Evolutionary conservation across 768 basidiomycete genomes (phyloP).

Genomic region (Lactifluus volemus): DNA sequence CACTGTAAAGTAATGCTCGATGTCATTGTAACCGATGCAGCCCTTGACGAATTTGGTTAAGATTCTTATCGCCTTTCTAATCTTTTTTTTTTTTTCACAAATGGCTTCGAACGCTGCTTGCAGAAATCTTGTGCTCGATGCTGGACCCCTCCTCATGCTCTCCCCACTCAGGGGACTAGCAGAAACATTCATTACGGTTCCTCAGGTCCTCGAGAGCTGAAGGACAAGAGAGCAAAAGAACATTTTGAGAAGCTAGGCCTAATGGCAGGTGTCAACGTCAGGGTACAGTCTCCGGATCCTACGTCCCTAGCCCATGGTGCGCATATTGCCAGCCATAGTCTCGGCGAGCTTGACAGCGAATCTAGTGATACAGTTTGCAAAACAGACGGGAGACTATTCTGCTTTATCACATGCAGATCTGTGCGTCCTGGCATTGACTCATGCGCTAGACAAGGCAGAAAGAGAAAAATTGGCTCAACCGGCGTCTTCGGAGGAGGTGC

Average conservation of each 20-base stretch:
- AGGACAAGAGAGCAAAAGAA: slow-evolving; percentile 79
- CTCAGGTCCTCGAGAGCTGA: slow-evolving; percentile 87
- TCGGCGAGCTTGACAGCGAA: slow-evolving; percentile 15
- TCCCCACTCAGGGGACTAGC: slow-evolving; percentile 88
- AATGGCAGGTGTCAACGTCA: slow-evolving; percentile 65
- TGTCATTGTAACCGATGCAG: background rate
- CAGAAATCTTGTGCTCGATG: slow-evolving; percentile 83
- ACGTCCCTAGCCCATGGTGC: slow-evolving; percentile 56
- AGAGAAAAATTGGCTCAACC: slow-evolving; percentile 26
- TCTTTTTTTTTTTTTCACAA: background rate
- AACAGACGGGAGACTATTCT: slow-evolving; percentile 93
- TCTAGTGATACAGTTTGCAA: slow-evolving; percentile 82
- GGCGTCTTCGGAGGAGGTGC: slow-evolving; percentile 20
- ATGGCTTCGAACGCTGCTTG: slow-evolving; percentile 37
- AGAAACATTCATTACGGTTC: slow-evolving; percentile 76
- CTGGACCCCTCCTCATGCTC: slow-evolving; percentile 84
- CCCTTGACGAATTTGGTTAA: background rate
- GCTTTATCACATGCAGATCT: slow-evolving; percentile 90
- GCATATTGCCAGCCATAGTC: slow-evolving; percentile 16
- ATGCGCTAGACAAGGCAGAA: slow-evolving; percentile 56
- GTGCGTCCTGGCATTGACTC: slow-evolving; percentile 82
- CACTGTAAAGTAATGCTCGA: background rate
- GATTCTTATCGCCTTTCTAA: background rate
- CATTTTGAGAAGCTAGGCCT: slow-evolving; percentile 76
- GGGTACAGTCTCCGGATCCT: slow-evolving; percentile 61